Percentiles rank a stretch among this genome's conserved stretches.
phyloP scores from a whole-genome alignment of 257 asterid genomes.

The Ehretia macrophylla region DNA sequence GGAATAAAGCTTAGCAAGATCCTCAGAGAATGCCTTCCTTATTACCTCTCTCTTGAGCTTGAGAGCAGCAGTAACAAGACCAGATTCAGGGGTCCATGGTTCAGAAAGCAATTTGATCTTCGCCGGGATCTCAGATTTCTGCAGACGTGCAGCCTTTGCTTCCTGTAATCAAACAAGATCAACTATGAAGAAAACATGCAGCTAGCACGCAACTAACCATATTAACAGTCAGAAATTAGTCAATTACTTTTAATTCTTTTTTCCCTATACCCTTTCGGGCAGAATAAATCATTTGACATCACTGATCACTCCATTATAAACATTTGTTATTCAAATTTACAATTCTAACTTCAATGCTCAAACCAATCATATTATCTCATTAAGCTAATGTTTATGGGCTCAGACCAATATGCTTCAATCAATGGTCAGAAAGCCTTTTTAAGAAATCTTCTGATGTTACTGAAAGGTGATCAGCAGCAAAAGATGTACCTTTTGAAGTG shows the following conservation, averaged over 20 bases:
- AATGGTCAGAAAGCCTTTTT: too few species aligned
- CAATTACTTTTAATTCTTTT: background rate
- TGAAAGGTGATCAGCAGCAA: background rate
- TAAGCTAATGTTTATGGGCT: too few species aligned
- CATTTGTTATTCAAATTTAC: too few species aligned
- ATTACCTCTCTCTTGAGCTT: constrained; percentile 54
- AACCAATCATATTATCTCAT: too few species aligned
- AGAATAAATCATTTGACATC: too few species aligned
- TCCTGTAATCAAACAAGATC: constrained; percentile 20
- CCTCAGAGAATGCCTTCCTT: constrained; percentile 65
- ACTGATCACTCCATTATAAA: too few species aligned
- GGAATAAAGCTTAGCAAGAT: constrained; percentile 61
- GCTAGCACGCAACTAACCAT: background rate
- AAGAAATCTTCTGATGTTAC: too few species aligned
- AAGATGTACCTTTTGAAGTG: constrained; percentile 64
- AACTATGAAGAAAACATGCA: background rate
- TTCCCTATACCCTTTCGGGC: background rate
- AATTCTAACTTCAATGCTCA: too few species aligned
- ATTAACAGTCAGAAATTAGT: background rate
- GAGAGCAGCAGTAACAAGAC: constrained; percentile 50
- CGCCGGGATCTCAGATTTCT: constrained; percentile 46
- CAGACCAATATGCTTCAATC: too few species aligned
- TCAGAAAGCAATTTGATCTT: constrained; percentile 42
- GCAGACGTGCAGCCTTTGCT: constrained; percentile 39
- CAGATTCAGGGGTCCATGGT: constrained; percentile 55